Evolutionary conservation across 805 yeast genomes (phyloP).

Genomic region (Vanderwaltozyma polyspora): DNA sequence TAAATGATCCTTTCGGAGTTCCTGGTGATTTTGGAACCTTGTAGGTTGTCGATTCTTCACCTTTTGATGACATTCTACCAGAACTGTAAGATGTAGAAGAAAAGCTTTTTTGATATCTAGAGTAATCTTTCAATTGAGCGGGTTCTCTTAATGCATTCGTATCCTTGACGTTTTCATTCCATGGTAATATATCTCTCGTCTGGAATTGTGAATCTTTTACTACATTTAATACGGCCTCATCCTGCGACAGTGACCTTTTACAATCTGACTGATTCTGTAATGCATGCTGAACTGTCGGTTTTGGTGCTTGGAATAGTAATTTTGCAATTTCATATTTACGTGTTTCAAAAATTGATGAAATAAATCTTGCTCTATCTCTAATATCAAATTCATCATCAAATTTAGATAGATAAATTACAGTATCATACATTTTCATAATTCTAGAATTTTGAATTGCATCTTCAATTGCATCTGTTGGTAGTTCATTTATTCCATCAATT

Average conservation of each 20-base stretch:
- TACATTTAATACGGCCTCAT: background rate
- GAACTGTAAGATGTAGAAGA: constrained; percentile 17
- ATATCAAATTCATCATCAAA: constrained; percentile 69
- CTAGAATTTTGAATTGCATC: constrained; percentile 22
- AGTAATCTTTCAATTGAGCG: constrained; percentile 31
- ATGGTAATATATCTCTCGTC: constrained; percentile 5
- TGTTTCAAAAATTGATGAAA: constrained; percentile 46
- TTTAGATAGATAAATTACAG: constrained; percentile 51
- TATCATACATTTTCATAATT: constrained; percentile 44
- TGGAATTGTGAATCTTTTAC: background rate
- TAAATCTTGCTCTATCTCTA: constrained; percentile 74
- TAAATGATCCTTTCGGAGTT: constrained; percentile 5
- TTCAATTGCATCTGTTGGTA: constrained; percentile 5
- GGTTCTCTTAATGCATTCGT: constrained; percentile 28
- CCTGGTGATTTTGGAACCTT: background rate
- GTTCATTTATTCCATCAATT: constrained; percentile 35
- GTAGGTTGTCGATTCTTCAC: background rate
- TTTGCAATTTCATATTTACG: constrained; percentile 51
- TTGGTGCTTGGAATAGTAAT: constrained; percentile 65
- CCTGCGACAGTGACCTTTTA: no score
- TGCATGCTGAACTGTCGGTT: constrained; percentile 41
- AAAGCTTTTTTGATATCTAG: constrained; percentile 25
- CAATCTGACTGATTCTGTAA: no score
- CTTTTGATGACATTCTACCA: background rate
- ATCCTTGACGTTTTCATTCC: constrained; percentile 10